Conservation (phyloP, 345 rosid genomes). For the Durio zibethinus region DNA sequence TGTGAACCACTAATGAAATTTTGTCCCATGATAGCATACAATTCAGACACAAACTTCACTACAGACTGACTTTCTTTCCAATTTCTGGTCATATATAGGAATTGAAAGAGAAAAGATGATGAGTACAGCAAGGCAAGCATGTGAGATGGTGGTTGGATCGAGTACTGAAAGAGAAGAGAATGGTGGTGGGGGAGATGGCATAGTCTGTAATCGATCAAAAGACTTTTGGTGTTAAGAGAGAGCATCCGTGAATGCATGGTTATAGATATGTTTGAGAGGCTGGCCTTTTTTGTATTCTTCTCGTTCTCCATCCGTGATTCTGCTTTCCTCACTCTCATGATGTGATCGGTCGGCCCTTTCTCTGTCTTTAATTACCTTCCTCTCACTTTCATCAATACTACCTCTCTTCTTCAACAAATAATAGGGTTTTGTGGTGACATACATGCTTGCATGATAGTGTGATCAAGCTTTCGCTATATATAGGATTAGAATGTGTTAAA, state of each 20-base stretch:
- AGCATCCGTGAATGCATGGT: background rate
- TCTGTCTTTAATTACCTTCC: background rate
- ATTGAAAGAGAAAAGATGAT: background rate
- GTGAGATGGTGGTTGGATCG: conserved; percentile 17
- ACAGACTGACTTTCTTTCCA: background rate
- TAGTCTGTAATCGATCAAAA: background rate
- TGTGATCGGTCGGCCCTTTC: conserved; percentile 27
- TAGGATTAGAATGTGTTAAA: no score
- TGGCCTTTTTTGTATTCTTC: conserved; percentile 34
- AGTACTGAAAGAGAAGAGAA: background rate
- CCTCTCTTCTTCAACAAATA: background rate
- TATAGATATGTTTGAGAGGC: conserved; percentile 18
- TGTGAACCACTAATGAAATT: no score
- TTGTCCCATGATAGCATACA: background rate
- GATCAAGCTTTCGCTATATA: no score
- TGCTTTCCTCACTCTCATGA: conserved; percentile 21
- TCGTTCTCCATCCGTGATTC: conserved; percentile 34
- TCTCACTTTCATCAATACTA: background rate
- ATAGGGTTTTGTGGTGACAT: background rate
- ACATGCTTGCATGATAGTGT: no score
- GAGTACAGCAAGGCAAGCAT: conserved; percentile 38
- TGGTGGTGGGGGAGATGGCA: background rate
- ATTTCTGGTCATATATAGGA: background rate
- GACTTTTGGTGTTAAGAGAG: background rate
- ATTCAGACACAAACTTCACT: background rate